Evolutionary conservation across 2,329 filamentous ascomycete genomes (phyloP).

Genomic region (Trichoderma brevicompactum): DNA sequence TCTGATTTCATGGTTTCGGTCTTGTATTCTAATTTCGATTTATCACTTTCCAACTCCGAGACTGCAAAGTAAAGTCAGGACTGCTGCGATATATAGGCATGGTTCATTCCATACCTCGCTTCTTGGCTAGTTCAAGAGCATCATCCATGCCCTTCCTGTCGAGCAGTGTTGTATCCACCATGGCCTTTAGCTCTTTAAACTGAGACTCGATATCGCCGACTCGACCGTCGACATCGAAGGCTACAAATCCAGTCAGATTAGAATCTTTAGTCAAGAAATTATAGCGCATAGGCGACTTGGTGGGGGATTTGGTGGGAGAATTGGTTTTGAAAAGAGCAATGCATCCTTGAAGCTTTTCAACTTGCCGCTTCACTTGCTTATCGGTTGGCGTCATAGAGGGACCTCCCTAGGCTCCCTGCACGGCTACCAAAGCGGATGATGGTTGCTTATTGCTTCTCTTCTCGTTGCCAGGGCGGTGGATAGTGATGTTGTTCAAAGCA

Average conservation of each 20-base stretch:
- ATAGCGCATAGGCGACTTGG: conserved; percentile 49
- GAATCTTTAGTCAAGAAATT: conserved; percentile 75
- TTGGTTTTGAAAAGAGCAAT: conserved; percentile 42
- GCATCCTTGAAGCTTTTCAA: conserved; percentile 41
- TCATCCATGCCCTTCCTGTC: conserved; percentile 75
- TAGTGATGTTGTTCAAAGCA: conserved; percentile 37
- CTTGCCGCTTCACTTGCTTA: conserved; percentile 40
- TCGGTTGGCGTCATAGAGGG: conserved; percentile 43
- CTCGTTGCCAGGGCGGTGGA: conserved; percentile 37
- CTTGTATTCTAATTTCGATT: conserved; percentile 51
- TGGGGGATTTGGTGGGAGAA: conserved; percentile 41
- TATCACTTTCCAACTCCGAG: conserved; percentile 54
- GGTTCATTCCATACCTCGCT: conserved; percentile 61
- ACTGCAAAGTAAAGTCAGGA: conserved; percentile 42
- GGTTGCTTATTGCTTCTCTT: conserved; percentile 30
- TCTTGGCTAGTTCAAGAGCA: conserved; percentile 73
- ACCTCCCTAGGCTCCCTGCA: conserved; percentile 40
- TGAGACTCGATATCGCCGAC: conserved; percentile 77
- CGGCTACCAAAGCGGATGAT: conserved; percentile 26
- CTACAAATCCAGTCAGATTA: conserved; percentile 67
- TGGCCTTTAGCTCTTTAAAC: conserved; percentile 71
- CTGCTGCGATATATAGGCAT: conserved; percentile 24
- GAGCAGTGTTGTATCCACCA: conserved; percentile 70
- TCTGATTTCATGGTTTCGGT: conserved; percentile 65
- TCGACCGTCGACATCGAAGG: conserved; percentile 78